Base-by-base conservation (phyloP, 306 rosid genomes). In the Medicago lupulina region DNA sequence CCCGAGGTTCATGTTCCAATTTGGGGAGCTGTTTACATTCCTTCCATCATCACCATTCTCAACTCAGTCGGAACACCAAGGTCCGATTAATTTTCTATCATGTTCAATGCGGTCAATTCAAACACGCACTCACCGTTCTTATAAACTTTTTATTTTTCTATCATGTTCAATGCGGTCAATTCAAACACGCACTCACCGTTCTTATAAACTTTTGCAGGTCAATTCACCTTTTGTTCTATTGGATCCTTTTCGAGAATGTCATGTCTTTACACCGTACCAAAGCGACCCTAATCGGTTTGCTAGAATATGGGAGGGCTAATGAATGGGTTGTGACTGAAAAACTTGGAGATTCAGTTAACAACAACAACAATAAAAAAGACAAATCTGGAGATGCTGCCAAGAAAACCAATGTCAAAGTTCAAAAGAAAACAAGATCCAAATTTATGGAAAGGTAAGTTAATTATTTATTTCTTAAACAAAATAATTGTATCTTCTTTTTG, bases 261-360 rank as follows among this genome's bases (percentile, higher is more conserved):
- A 96, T 96, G 99, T 96, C 99, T 8, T 31, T 96, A 86, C 99
- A 96, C 79, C 92, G 99, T n/a, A 96, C 99, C 15, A 96, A 96
- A 82, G 99, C 98, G 0, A 92, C 98, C 19, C 69, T 90, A 7
- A 96, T 96, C 1, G 99, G 99, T 67, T 83, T 96, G 15, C 72
- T 96, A 0, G 99, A 92, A 79, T 87, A 87, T 7, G 99, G 97
- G 0, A 85, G 98, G 75, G 98, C 81, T 31, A 96, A 96, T 41
- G 99, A 96, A 82, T 96, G 99, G 99, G 96, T 96, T 81, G 99
- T 96, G 63, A 96, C 99, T 10, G 98, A 92, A 79, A 96, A 96
- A 73, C 93, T 96, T 5, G 99, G 99, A 79, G 99, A 96, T 72
- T 87, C 91, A 59, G 85, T 84, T 39, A 81, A 68, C 62, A 92